Conservation (phyloP, 2,329 filamentous ascomycete genomes). For the Epichloe elymi region DNA sequence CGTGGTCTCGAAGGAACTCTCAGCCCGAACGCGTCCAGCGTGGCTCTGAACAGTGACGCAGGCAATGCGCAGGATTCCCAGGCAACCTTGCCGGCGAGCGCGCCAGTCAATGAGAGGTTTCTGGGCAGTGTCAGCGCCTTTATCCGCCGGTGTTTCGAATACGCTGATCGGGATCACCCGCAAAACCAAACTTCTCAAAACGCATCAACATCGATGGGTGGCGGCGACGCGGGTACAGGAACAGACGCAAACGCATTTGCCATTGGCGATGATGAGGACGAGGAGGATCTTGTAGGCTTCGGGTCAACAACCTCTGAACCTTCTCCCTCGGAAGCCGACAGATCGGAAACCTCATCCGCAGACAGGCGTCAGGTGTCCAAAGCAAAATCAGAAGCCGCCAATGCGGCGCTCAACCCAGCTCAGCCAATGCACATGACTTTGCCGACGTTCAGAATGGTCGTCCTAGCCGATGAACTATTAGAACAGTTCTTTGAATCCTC, state of each 20-base stretch:
- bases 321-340: slow-evolving; percentile 30
- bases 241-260: slow-evolving; percentile 46
- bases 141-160: slow-evolving; percentile 92
- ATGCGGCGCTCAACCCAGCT: slow-evolving; percentile 80
- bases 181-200: slow-evolving; percentile 32
- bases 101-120: slow-evolving; percentile 72
- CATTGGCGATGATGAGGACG: slow-evolving; percentile 53
- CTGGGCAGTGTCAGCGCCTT: slow-evolving; percentile 89
- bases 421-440: slow-evolving; percentile 92
- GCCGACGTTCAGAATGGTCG: slow-evolving; percentile 96
- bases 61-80: slow-evolving; percentile 19
- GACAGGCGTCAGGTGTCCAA: slow-evolving; percentile 37
- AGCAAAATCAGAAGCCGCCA: slow-evolving; percentile 63
- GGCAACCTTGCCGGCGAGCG: slow-evolving; percentile 30
- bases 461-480: slow-evolving; percentile 86
- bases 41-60: slow-evolving; percentile 33
- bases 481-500: slow-evolving; percentile 97
- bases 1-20: slow-evolving; percentile 69
- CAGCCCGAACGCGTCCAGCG: slow-evolving; percentile 48
- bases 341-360: slow-evolving; percentile 26
- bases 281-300: slow-evolving; percentile 49
- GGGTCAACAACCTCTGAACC: slow-evolving; percentile 26
- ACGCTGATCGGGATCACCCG: slow-evolving; percentile 82
- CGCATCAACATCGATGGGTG: slow-evolving; percentile 12
- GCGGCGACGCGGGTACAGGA: slow-evolving; percentile 17